A percentile compares a stretch with the other conserved stretches of the same genome.
Evolutionary conservation across 139 green algal species (phyloP).

Genomic region (Chlamydomonas sp.): DNA sequence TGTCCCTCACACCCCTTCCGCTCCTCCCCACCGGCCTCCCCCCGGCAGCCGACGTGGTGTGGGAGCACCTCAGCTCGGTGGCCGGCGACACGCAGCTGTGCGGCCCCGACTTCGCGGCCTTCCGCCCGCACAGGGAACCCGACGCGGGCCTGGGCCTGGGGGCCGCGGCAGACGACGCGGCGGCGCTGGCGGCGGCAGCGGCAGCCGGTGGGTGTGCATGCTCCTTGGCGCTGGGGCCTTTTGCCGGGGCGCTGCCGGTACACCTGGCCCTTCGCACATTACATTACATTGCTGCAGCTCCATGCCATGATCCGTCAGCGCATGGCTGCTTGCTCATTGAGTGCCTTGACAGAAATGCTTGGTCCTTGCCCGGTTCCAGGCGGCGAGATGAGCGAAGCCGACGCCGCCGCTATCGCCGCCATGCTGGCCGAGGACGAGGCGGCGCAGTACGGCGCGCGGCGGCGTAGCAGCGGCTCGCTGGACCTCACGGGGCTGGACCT

Average conservation of each 20-base stretch:
- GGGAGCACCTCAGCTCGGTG: slow-evolving; percentile 86
- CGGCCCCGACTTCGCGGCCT: slow-evolving; percentile 53
- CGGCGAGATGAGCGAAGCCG: slow-evolving; percentile 30
- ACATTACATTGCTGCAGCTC: background rate
- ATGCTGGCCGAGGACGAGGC: slow-evolving; percentile 40
- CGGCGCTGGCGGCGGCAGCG: background rate
- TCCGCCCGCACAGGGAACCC: slow-evolving; percentile 34
- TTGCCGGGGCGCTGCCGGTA: background rate
- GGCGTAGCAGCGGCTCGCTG: slow-evolving; percentile 9
- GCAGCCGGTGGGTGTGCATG: background rate
- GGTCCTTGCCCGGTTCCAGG: background rate
- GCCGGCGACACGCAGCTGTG: slow-evolving; percentile 81
- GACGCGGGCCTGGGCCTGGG: background rate
- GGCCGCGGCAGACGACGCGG: background rate
- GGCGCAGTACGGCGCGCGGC: background rate
- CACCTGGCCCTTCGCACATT: background rate
- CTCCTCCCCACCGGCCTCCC: background rate
- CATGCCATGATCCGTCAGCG: background rate
- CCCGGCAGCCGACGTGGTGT: slow-evolving; percentile 80
- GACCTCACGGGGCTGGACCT: slow-evolving; percentile 26
- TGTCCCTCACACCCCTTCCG: background rate
- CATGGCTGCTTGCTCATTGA: background rate
- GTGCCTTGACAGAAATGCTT: background rate
- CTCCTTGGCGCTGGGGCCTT: background rate
- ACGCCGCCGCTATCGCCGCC: slow-evolving; percentile 29